Base-by-base conservation (phyloP, 1,284 basidiomycete genomes). In the Puccinia triticina region DNA sequence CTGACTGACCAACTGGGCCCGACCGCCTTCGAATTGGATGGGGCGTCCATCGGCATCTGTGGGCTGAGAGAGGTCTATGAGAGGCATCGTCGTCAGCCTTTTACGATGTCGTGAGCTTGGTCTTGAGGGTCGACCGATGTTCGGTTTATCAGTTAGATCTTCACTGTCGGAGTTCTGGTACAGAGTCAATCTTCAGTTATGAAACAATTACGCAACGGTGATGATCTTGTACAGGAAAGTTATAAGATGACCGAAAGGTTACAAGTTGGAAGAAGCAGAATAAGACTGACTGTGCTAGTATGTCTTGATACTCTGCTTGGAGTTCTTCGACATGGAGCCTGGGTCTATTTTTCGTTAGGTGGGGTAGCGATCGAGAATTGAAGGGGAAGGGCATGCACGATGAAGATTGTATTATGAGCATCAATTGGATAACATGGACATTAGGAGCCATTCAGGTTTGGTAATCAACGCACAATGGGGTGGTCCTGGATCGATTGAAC, bases 1-100 rank as follows among this genome's bases (percentile, higher is more conserved):
- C 46, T 43, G 69, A 37, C 43, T 53, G 40, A 55, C 61, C 26
- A 78, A 16, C 34, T 48, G 37, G 46, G 64, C 29, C 32, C 61
- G 46, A 32, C 64, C 61, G 48, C 37, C 77, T 71, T 71, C 77
- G 40, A 23, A 59, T 21, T 50, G 50, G 34, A 80, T 80, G 34
- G 77, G 77, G 26, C 77, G 77, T 12, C 77, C 77, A 72, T 57
- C 53, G 18, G 77, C 46, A 37, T 80, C 77, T 7, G 59, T 64
- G 32, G 77, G 77, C 37, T 80, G 77, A 72, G 66, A 71, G 34
- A 80, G 77, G 53, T 80, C 77, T 26, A 80, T 80, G 8, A 80
- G 55, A 46, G 77, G 77, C 43, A 59, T 59, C 11, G 37, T 21
- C 37, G 40, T 43, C 29, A 40, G 50, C 40, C 53, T 75, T 21